phyloP scores from a whole-genome alignment of 306 rosid genomes.

The Corylus heterophylla region DNA sequence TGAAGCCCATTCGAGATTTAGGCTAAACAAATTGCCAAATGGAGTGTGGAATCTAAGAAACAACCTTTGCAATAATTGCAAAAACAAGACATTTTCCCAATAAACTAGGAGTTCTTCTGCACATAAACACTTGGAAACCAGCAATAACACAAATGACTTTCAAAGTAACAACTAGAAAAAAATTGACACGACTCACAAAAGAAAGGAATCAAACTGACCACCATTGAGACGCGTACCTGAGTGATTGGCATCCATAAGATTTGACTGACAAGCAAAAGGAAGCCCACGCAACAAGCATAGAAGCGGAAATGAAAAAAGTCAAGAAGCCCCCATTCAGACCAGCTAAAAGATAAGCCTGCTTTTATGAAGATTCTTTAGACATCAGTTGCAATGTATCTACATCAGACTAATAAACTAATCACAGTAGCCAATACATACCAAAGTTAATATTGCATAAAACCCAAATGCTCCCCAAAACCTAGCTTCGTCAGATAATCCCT shows the following conservation, averaged over 20 bases:
- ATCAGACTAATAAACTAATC: slow-evolving; percentile 13
- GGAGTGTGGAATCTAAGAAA: background rate
- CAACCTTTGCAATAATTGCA: background rate
- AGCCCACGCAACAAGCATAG: slow-evolving; percentile 85
- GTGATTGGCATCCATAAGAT: slow-evolving; percentile 56
- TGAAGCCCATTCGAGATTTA: background rate
- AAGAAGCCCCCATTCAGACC: slow-evolving; percentile 93
- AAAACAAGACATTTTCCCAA: background rate
- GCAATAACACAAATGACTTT: background rate
- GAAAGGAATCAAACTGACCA: slow-evolving; percentile 19
- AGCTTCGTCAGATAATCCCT: slow-evolving; percentile 80
- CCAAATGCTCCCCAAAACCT: slow-evolving; percentile 98
- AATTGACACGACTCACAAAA: background rate
- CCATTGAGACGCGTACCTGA: slow-evolving; percentile 54
- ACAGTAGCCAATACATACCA: slow-evolving; percentile 48
- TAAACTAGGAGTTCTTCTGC: background rate
- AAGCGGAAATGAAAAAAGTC: slow-evolving; percentile 58
- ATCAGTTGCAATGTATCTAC: slow-evolving; percentile 11
- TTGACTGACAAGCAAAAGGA: slow-evolving; percentile 62
- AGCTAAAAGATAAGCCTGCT: slow-evolving; percentile 82
- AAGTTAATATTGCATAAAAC: slow-evolving; percentile 63
- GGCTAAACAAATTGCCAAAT: background rate
- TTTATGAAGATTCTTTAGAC: slow-evolving; percentile 51
- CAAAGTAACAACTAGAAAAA: background rate
- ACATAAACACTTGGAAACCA: background rate